phyloP scores from a whole-genome alignment of 2,329 filamentous ascomycete species.

The Penicillium sp. region DNA sequence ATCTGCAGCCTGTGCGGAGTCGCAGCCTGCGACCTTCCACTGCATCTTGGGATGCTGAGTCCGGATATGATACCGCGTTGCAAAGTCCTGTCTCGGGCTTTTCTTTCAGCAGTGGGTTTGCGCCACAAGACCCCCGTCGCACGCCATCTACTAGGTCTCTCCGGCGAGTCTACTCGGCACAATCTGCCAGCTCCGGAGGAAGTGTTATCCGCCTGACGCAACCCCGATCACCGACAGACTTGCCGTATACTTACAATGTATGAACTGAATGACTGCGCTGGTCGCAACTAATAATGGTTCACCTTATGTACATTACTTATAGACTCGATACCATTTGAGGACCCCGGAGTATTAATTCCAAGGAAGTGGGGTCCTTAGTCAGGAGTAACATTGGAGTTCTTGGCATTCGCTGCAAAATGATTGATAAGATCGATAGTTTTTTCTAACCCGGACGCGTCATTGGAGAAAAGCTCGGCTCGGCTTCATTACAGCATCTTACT shows the following conservation, averaged over 20 bases:
- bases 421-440: constrained; percentile 35
- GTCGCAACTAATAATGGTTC: constrained; percentile 11
- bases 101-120: constrained; percentile 16
- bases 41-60: constrained; percentile 32
- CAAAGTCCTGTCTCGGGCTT: constrained; percentile 22
- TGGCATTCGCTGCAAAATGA: constrained; percentile 28
- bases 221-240: constrained; percentile 28
- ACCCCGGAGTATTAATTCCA: constrained; percentile 12
- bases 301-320: constrained; percentile 17
- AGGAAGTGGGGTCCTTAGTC: constrained; percentile 25
- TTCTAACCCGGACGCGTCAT: constrained; percentile 8
- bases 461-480: neutral
- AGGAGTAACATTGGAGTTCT: constrained; percentile 22
- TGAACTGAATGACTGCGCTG: constrained; percentile 22
- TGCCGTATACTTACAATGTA: constrained; percentile 33
- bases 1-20: constrained; percentile 25
- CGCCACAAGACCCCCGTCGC: constrained; percentile 16
- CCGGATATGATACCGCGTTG: constrained; percentile 29
- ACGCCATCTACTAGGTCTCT: constrained; percentile 41
- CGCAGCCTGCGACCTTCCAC: constrained; percentile 29
- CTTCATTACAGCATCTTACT: neutral
- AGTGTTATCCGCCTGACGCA: constrained; percentile 44
- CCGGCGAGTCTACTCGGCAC: constrained; percentile 32
- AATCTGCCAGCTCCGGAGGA: constrained; percentile 36
- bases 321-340: constrained; percentile 9